Conservation (phyloP, 2,329 filamentous ascomycete genomes). For the Myriosclerotinia duriaeana region DNA sequence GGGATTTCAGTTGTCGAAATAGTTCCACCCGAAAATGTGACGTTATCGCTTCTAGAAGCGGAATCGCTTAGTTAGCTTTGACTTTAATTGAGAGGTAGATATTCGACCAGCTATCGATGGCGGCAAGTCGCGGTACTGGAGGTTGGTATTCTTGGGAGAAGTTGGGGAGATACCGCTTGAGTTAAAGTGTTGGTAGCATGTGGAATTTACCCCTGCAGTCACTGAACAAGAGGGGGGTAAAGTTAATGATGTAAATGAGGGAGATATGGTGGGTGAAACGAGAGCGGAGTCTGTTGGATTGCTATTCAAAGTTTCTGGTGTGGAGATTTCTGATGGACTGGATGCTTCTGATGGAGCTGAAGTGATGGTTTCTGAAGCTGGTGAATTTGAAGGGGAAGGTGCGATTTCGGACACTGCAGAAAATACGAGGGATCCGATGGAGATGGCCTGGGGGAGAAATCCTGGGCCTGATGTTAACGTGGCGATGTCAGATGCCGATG, state of each 20-base stretch:
- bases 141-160: background rate
- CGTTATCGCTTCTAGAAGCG: background rate
- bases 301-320: background rate
- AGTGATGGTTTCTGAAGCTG: background rate
- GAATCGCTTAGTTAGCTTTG: background rate
- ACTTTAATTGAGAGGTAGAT: background rate
- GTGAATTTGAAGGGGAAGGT: background rate
- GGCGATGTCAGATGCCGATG: background rate
- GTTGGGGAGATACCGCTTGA: background rate
- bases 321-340: background rate
- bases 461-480: background rate
- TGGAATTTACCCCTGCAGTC: background rate
- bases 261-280: background rate
- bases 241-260: background rate
- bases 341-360: background rate
- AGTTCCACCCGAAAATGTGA: slow-evolving; percentile 7
- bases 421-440: background rate
- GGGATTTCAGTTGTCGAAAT: background rate
- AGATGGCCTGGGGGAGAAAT: background rate
- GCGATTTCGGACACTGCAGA: background rate
- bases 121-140: background rate
- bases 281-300: background rate
- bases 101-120: slow-evolving; percentile 9
- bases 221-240: background rate
- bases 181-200: slow-evolving; percentile 9